Evolutionary conservation across 129 eudicot genomes (phyloP).

Genomic region (Ambrosia trifida): DNA sequence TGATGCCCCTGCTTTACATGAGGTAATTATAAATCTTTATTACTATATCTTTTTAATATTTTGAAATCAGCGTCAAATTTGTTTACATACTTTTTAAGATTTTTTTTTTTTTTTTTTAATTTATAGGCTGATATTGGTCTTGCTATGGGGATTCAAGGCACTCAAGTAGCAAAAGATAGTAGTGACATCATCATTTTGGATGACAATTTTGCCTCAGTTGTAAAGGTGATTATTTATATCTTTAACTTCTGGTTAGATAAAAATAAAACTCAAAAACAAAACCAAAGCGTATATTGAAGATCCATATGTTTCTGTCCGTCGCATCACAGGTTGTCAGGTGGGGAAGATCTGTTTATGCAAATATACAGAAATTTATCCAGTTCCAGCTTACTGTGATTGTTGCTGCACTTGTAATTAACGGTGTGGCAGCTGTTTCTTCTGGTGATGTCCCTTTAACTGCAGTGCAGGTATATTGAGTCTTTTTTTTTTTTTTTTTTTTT

Average conservation of each 20-base stretch:
- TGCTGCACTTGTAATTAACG: slow-evolving; percentile 78
- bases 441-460: slow-evolving; percentile 95
- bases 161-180: slow-evolving; percentile 95
- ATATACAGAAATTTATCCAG: slow-evolving; percentile 88
- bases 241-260: slow-evolving; percentile 16
- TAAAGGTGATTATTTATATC: slow-evolving; percentile 53
- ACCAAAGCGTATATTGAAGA: neutral
- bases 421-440: slow-evolving; percentile 81
- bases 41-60: neutral
- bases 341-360: slow-evolving; percentile 92
- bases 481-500: too few species aligned
- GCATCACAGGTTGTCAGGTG: slow-evolving; percentile 71
- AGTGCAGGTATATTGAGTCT: slow-evolving; percentile 61
- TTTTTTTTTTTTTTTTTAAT: neutral
- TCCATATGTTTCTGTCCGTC: neutral
- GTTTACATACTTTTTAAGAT: neutral
- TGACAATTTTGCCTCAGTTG: slow-evolving; percentile 86
- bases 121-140: slow-evolving; percentile 96
- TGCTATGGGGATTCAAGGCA: slow-evolving; percentile 94
- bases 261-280: neutral
- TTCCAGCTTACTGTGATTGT: slow-evolving; percentile 89
- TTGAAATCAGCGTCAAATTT: neutral
- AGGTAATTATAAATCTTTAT: slow-evolving; percentile 40
- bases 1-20: slow-evolving; percentile 97
- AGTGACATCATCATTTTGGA: slow-evolving; percentile 90